A percentile compares a stretch with the other conserved stretches of the same genome.
Conservation (phyloP, 441 rosid genomes). For the Cnidoscolus chayamansa region DNA sequence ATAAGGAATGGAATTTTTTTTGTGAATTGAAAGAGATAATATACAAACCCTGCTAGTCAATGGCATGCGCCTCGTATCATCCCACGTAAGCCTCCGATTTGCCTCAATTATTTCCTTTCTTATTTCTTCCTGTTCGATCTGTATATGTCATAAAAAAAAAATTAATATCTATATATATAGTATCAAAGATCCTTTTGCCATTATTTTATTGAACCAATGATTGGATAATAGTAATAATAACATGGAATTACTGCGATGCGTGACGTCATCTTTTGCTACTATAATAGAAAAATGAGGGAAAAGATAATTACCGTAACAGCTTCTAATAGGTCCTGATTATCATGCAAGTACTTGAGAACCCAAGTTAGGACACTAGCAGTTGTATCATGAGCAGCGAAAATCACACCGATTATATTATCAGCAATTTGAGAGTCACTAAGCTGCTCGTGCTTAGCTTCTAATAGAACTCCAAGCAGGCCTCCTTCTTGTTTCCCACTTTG, state of each 20-base stretch:
- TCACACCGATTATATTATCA: constrained; percentile 86
- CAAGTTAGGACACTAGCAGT: constrained; percentile 85
- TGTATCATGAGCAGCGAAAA: constrained; percentile 91
- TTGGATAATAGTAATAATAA: not conserved
- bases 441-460: constrained; percentile 44
- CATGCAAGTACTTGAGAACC: constrained; percentile 80
- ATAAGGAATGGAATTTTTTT: not conserved
- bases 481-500: constrained; percentile 38
- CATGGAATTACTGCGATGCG: too few species aligned
- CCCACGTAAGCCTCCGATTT: constrained; percentile 75
- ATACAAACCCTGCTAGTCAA: constrained; percentile 59
- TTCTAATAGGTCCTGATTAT: constrained; percentile 46
- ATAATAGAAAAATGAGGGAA: too few species aligned
- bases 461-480: constrained; percentile 62
- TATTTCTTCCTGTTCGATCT: constrained; percentile 70
- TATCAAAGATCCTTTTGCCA: not conserved
- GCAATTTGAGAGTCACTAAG: constrained; percentile 65
- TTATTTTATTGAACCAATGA: constrained; percentile 9
- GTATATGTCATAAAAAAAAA: not conserved
- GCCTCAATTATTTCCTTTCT: constrained; percentile 41
- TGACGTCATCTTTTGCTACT: too few species aligned
- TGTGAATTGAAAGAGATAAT: not conserved
- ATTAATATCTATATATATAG: too few species aligned
- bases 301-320: constrained; percentile 50
- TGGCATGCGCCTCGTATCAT: constrained; percentile 83